phyloP scores from a whole-genome alignment of 169 alveolate genomes.

The Eimeria tenella region DNA sequence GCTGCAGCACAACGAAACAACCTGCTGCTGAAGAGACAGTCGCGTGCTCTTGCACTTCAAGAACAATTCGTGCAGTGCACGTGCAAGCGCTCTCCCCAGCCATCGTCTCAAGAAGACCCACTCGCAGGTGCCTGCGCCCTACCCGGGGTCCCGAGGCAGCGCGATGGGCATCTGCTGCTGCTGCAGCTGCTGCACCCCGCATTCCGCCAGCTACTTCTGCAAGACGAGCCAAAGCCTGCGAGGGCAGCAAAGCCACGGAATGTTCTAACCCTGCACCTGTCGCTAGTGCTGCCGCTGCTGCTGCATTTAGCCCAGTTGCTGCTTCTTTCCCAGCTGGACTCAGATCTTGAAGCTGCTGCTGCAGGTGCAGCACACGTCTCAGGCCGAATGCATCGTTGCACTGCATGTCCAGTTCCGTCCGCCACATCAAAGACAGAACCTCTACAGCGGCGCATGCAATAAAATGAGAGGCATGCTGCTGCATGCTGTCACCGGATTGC shows the following conservation, averaged over 20 bases:
- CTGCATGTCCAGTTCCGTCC: constrained; percentile 57
- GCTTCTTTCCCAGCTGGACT: not conserved
- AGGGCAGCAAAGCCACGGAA: not conserved
- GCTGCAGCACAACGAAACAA: constrained; percentile 43
- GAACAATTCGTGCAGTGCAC: constrained; percentile 16
- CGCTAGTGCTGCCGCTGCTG: constrained; percentile 1
- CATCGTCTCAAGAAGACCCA: not conserved
- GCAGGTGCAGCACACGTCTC: not conserved
- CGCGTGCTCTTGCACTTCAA: constrained; percentile 74
- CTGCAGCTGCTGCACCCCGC: constrained; percentile 37
- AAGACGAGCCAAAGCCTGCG: constrained; percentile 32
- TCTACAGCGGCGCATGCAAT: constrained; percentile 51
- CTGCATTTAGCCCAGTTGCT: not conserved
- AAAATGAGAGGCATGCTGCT: not conserved
- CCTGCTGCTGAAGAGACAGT: constrained; percentile 68
- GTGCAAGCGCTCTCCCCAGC: not conserved
- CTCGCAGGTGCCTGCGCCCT: too few relatives aligned
- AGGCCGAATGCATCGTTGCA: constrained; percentile 69
- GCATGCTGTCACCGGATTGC: not conserved
- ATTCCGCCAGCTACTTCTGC: constrained; percentile 55
- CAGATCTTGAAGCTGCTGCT: constrained; percentile 47
- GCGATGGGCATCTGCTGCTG: not conserved
- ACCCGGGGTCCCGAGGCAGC: not conserved
- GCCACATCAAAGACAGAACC: constrained; percentile 49
- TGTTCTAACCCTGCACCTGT: not conserved